Base-by-base conservation (phyloP, 495 filamentous ascomycete genomes). In the Trypethelium eluteriae region DNA sequence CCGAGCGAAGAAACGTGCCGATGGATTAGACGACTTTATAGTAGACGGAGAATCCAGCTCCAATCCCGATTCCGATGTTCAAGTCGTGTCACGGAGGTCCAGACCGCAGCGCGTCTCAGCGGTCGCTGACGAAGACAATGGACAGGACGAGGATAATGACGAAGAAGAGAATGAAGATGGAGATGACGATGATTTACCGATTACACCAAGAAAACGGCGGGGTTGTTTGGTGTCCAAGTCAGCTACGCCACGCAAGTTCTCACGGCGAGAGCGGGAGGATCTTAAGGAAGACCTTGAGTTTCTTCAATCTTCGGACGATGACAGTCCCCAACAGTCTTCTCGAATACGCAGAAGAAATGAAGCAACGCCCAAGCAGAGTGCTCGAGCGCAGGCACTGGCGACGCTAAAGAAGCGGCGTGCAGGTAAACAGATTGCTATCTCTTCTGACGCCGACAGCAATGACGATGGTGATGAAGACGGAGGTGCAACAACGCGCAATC, bases 271-370 rank as follows among this genome's bases (percentile, higher is more conserved):
- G 62, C 62, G 71, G 41, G 74, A 76, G 32, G 76, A 77, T 36
- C 65, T 77, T 18, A 66, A 70, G 16, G 75, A 77, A 36, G 76
- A 79, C 56, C 67, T 79, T 7, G 74, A 77, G 12, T 74, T 73
- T 53, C 59, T 77, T 2, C 62, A 64, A 35, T 69, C 72, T 1
- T 75, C 73, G 16, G 50, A 41, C 18, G 63, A 44, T 38, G 62
- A 66, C 56, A 67, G 69, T n/a, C 67, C 69, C 18, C 67, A 69
- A 38, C 59, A 53, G n/a, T 36, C 66, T 38, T 9, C 65, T 16
- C 64, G 72, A 46, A 64, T 32, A 11, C 66, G 69, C n/a, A 44
- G 62, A 34, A 67, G 64, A 5, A 68, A 67, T 2, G 63, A 63
- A 39, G 57, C 49, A 3, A 65, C 65, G 38, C 62, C 64, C 14